Conservation (phyloP, 306 rosid genomes). For the Adenanthera pavonina region DNA sequence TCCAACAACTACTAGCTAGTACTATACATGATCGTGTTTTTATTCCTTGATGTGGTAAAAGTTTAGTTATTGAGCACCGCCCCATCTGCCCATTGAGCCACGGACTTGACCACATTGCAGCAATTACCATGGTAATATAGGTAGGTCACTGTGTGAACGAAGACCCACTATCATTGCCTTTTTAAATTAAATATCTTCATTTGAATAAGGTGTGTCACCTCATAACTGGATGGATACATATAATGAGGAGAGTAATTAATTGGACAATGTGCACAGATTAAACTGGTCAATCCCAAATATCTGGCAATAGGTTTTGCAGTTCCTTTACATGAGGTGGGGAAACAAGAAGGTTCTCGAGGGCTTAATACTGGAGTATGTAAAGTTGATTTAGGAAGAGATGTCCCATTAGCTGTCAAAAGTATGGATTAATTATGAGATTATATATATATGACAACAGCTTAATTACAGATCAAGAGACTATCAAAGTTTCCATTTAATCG, state of each 20-base stretch:
- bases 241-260: slow-evolving; percentile 26
- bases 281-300: slow-evolving; percentile 39
- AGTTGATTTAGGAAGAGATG: slow-evolving; percentile 17
- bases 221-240: slow-evolving; percentile 28
- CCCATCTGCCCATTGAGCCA: slow-evolving; percentile 92
- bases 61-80: slow-evolving; percentile 81
- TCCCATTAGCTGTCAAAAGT: slow-evolving; percentile 12
- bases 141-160: slow-evolving; percentile 72
- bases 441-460: slow-evolving; percentile 14
- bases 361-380: slow-evolving; percentile 11
- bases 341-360: slow-evolving; percentile 4
- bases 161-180: slow-evolving; percentile 51
- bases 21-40: slow-evolving; percentile 23
- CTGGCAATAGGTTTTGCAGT: slow-evolving; percentile 37
- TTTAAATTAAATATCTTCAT: slow-evolving; percentile 19
- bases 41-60: slow-evolving; percentile 39
- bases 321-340: slow-evolving; percentile 23
- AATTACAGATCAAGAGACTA: slow-evolving; percentile 19
- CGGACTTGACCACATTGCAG: slow-evolving; percentile 62
- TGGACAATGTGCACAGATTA: slow-evolving; percentile 33
- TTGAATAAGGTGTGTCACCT: slow-evolving; percentile 34
- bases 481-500: neutral
- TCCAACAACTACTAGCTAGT: slow-evolving; percentile 44
- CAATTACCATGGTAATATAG: slow-evolving; percentile 51
- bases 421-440: slow-evolving; percentile 1